Percentiles rank a stretch among this genome's conserved stretches.
Conservation (phyloP, 306 rosid genomes). For the Vigna mungo region DNA sequence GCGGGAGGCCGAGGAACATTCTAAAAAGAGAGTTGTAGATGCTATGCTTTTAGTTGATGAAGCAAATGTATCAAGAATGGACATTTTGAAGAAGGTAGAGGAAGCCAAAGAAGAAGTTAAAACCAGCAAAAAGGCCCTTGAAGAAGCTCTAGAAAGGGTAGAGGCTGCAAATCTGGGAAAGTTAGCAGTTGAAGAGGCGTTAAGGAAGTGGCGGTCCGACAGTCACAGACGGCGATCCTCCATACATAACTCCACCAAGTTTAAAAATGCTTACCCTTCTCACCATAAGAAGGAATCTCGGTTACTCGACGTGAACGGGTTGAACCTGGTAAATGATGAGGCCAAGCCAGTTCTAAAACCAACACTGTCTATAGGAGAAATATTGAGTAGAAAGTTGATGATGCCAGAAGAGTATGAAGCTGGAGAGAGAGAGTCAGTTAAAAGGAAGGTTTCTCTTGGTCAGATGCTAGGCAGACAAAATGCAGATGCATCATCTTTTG, state of each 20-base stretch:
- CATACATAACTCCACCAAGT: slow-evolving; percentile 59
- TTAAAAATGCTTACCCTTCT: slow-evolving; percentile 66
- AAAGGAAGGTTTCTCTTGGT: slow-evolving; percentile 82
- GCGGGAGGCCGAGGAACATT: slow-evolving; percentile 67
- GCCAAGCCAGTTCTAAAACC: slow-evolving; percentile 63
- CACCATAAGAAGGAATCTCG: slow-evolving; percentile 58
- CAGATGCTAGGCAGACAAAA: slow-evolving; percentile 84
- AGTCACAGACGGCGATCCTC: slow-evolving; percentile 68
- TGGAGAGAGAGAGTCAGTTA: slow-evolving; percentile 53
- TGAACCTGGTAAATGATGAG: slow-evolving; percentile 57
- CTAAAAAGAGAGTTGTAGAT: slow-evolving; percentile 67
- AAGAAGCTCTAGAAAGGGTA: slow-evolving; percentile 85
- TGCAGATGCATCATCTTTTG: slow-evolving; percentile 51
- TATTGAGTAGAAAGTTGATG: slow-evolving; percentile 82
- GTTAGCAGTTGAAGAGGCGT: slow-evolving; percentile 81
- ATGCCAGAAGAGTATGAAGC: slow-evolving; percentile 66
- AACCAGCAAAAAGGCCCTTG: slow-evolving; percentile 73
- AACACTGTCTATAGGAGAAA: slow-evolving; percentile 84
- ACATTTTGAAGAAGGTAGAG: slow-evolving; percentile 71
- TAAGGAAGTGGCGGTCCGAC: slow-evolving; percentile 85
- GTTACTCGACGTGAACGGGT: slow-evolving; percentile 60
- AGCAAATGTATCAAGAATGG: slow-evolving; percentile 68
- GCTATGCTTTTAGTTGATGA: slow-evolving; percentile 80
- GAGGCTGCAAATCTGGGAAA: slow-evolving; percentile 87
- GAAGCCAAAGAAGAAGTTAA: slow-evolving; percentile 84